Conservation (phyloP, 805 yeast species). For the Ogataea corticis region DNA sequence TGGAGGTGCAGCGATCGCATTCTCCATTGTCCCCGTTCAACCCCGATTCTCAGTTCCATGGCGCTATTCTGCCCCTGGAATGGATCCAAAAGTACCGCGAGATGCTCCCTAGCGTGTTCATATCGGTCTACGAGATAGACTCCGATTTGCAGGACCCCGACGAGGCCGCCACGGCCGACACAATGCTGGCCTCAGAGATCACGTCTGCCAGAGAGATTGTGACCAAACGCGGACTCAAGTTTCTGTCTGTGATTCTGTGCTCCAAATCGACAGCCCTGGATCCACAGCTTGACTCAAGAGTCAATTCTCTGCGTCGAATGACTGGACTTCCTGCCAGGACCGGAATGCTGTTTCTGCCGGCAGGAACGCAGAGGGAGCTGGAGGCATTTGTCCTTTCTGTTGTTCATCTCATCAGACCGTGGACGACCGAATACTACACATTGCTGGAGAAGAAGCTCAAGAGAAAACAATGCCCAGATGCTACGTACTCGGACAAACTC, state of each 20-base stretch:
- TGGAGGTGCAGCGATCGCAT: not conserved
- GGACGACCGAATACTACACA: slow-evolving; percentile 46
- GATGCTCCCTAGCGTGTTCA: slow-evolving; percentile 47
- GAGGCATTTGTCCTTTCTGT: slow-evolving; percentile 41
- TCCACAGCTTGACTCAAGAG: slow-evolving; percentile 38
- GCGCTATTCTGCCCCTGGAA: slow-evolving; percentile 41
- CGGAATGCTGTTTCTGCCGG: slow-evolving; percentile 45
- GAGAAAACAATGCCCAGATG: slow-evolving; percentile 35
- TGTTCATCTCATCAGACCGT: slow-evolving; percentile 40
- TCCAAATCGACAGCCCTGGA: slow-evolving; percentile 29
- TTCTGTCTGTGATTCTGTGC: slow-evolving; percentile 38
- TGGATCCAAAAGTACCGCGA: slow-evolving; percentile 57
- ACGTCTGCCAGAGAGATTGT: slow-evolving; percentile 35
- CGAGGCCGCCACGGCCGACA: slow-evolving; percentile 29
- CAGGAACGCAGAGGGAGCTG: slow-evolving; percentile 42
- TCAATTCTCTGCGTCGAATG: slow-evolving; percentile 38
- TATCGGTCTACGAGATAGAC: slow-evolving; percentile 44
- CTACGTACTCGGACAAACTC: slow-evolving; percentile 23
- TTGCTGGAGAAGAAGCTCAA: slow-evolving; percentile 41
- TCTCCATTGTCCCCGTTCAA: slow-evolving; percentile 47
- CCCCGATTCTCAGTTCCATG: slow-evolving; percentile 40
- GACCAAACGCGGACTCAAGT: slow-evolving; percentile 31
- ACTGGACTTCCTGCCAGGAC: slow-evolving; percentile 47
- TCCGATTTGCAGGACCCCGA: slow-evolving; percentile 30
- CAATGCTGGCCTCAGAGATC: slow-evolving; percentile 39